Evolutionary conservation across 228 moss, liverwort and hornwort genomes (phyloP), one percentile per base, ranked within the genome.

Genomic region (Sphagnum magellanicum): DNA sequence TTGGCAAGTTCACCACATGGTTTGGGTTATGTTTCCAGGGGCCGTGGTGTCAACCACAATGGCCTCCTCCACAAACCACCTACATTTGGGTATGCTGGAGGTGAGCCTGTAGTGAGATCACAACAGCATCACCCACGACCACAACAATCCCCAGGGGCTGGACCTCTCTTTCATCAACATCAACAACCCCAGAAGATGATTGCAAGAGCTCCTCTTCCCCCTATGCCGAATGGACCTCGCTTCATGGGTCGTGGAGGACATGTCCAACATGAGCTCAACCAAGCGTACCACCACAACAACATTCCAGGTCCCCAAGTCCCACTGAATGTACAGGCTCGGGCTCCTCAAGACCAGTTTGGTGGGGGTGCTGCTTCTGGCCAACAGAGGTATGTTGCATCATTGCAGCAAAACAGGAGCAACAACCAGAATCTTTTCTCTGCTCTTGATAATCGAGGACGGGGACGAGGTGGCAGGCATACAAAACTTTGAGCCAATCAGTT

Each of bases 231-330:
- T 46, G 74, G 82, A 7, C 53, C 76, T 49, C 79, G 81, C n/a
- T 85, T 85, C 48, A 85, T 85, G 77, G 85, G 85, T 50, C 68
- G 85, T 64, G 85, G 84, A 69, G 81, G 74, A 47, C 79, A 70
- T 32, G 12, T 77, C 6, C 77, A 72, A 59, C 16, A 69, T 60
- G 77, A 69, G 48, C 68, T 15, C 12, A 57, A 51, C 59, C 74
- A 67, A 63, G 60, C 0, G 4, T 50, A 65, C 50, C 64, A 65
- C n/a, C 48, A 65, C 6, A 4, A 64, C 12, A 78, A 76, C 74
- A 81, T 77, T 53, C 79, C 81, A 6, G 74, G 81, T 71, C 32
- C 32, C 32, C 32, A 32, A 0, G 32, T 32, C 32, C 73, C 81
- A 67, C 77, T 79, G 4, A 77, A 79, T 63, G 85, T 61, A 59